Base-by-base conservation (phyloP, 2,329 filamentous ascomycete genomes). In the Penicillium capsulatum region DNA sequence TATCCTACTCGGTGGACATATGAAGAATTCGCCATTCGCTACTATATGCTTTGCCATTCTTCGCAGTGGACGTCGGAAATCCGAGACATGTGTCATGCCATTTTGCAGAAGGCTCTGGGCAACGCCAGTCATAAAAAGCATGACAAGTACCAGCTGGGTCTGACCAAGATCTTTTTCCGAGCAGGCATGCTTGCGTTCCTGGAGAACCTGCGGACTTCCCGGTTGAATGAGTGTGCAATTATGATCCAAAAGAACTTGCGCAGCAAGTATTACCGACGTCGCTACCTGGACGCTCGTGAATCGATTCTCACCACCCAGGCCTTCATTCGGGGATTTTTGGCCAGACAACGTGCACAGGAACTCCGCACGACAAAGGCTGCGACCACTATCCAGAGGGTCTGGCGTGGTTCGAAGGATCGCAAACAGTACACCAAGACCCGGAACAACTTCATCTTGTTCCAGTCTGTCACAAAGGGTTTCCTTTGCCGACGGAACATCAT, bases 101-200 rank as follows among this genome's bases (percentile, higher is more conserved):
- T 98, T 57, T 69, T 98, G 49, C 83, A 80, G 44, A 92, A 90
- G 67, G 92, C 90, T 1, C 75, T 98, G 19, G 91, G 87, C 40
- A 81, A 85, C 46, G 81, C 80, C 53, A 86, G 76, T 30, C 80
- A 79, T 44, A 79, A 84, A 54, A 84, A 83, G 33, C 69, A 83
- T 38, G 92, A 97, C 71, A 98, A 95, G 69, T 98, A 97, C 63
- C 92, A 98, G 69, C 79, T 98, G 50, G 92, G 92, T 70, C 74
- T 97, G 51, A 97, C 91, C 36, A 98, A 98, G 73, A 96, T 98
- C 62, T 98, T 98, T 73, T 98, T 98, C 81, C 85, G 92, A 45
- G 92, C 92, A 40, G 92, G 92, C 66, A 98, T 98, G 92, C 82
- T 98, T 55, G 92, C 92, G 5, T 96, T 96, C 71, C 73, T 98